Evolutionary conservation across 2,329 filamentous ascomycete species (phyloP).

Genomic region (Clarireedia paspali): DNA sequence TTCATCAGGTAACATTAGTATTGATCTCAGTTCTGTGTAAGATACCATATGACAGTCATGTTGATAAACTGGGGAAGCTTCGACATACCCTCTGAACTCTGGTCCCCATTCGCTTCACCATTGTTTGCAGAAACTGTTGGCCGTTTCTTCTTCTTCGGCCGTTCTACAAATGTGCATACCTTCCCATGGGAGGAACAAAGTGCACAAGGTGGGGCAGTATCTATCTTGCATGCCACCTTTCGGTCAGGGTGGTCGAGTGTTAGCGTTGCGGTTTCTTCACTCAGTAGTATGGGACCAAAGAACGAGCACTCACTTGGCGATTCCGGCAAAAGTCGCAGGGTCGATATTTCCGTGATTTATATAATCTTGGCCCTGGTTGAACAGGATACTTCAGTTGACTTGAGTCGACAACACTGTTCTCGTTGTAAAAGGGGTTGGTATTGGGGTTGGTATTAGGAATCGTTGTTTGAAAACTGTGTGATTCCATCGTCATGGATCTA

Average conservation of each 20-base stretch:
- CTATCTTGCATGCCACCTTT: conserved; percentile 39
- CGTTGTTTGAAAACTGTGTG: conserved; percentile 8
- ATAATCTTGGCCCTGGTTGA: conserved; percentile 26
- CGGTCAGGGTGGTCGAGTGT: background rate
- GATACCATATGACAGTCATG: background rate
- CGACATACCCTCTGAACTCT: conserved; percentile 13
- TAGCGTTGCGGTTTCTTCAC: conserved; percentile 25
- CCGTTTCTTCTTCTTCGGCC: conserved; percentile 29
- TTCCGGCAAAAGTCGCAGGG: conserved; percentile 35
- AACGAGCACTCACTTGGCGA: conserved; percentile 3
- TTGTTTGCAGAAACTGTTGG: conserved; percentile 20
- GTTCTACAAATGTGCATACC: conserved; percentile 38
- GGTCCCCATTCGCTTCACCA: conserved; percentile 15
- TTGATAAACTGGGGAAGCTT: background rate
- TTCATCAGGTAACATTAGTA: conserved; percentile 11
- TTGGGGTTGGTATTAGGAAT: background rate
- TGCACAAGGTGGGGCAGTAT: conserved; percentile 35
- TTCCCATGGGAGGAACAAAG: conserved; percentile 36
- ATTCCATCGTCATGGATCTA: background rate
- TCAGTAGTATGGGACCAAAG: background rate
- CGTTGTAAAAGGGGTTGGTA: background rate
- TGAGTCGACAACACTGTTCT: background rate
- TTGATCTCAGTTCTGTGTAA: background rate
- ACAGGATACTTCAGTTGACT: conserved; percentile 16
- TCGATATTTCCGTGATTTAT: conserved; percentile 29